These are phyloP conservation scores for Didymella arachidicola DNA, from an alignment of 2,329 filamentous ascomycete genomes.

Conservation along the genomic window DNA sequence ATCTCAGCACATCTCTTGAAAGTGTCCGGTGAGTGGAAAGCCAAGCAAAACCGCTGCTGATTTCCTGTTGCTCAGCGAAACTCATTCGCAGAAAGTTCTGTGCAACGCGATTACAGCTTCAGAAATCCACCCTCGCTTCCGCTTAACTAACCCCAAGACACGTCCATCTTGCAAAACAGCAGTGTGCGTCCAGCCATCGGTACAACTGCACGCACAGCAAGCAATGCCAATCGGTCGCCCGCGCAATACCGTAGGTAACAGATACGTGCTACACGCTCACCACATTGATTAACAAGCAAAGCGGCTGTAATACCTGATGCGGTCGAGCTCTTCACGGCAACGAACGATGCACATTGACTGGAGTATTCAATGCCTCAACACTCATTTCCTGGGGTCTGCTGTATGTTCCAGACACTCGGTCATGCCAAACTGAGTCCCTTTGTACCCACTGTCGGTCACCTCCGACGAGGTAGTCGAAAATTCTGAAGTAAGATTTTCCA, in stretches of 20 bases:
- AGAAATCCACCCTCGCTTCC: background rate
- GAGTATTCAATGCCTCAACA: background rate
- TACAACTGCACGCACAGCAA: background rate
- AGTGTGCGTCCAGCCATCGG: background rate
- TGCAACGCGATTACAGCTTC: background rate
- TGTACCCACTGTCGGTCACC: constrained; percentile 20
- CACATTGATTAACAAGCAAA: background rate
- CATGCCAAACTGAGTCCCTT: background rate
- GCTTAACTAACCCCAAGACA: background rate
- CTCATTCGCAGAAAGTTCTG: background rate
- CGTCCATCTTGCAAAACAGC: background rate
- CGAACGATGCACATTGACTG: background rate
- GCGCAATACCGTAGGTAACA: background rate
- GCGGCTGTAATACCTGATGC: constrained; percentile 9
- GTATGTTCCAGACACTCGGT: constrained; percentile 3
- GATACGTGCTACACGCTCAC: background rate
- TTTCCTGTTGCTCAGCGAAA: background rate
- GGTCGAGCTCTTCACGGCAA: background rate
- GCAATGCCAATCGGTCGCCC: background rate
- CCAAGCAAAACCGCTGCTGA: background rate
- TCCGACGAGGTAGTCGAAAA: constrained; percentile 16
- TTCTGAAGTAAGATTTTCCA: constrained; percentile 20
- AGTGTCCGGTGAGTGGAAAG: background rate
- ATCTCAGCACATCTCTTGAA: background rate
- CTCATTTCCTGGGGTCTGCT: constrained; percentile 1